Base-by-base conservation (phyloP, 768 basidiomycete species). In the Suillus subalutaceus region DNA sequence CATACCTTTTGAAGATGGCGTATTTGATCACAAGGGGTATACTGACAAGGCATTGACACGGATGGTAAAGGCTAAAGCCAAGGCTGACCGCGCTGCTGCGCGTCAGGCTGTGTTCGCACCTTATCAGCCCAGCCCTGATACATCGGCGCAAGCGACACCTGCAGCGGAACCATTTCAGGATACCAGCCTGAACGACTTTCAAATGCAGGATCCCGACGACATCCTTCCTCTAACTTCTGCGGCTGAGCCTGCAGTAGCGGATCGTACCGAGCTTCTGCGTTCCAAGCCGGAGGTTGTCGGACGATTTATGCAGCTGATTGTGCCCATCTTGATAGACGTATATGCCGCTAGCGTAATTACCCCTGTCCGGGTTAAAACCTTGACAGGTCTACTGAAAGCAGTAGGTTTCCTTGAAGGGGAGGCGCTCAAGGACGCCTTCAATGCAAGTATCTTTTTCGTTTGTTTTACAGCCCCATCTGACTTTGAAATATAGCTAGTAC, bases 311-410 rank as follows among this genome's bases (percentile, higher is more conserved):
- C 87, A 88, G 57, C 82, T 97, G 41, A 88, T 95, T 72, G 90
- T 98, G 0, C 97, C 97, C 1, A 94, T 97, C 64, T 85, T 99
- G 64, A 90, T 99, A 66, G 97, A 99, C 72, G 96, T 99, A n/a
- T 99, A 98, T 78, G 92, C 96, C n/a, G 97, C 97, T 38, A 97
- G 94, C 75, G 96, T 99, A 35, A 89, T 90, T 59, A 87, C 90
- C 0, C 88, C 93, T 3, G 89, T 99, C 13, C 86, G 97, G 66
- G 87, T 92, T 52, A 96, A 97, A 80, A 94, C 95, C 0, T 81
- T 99, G 68, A 92, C 90, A 0, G 94, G 91, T 1, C 72, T 99
- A 60, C 79, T 97, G 69, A 97, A 98, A 76, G 95, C 97, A 3
- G 88, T 97, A 65, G 92, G 93, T 67, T 99, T 96, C 77, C 82